These are phyloP conservation scores for Populus euphratica DNA, from an alignment of 345 rosid genomes.

Conservation along the genomic window DNA sequence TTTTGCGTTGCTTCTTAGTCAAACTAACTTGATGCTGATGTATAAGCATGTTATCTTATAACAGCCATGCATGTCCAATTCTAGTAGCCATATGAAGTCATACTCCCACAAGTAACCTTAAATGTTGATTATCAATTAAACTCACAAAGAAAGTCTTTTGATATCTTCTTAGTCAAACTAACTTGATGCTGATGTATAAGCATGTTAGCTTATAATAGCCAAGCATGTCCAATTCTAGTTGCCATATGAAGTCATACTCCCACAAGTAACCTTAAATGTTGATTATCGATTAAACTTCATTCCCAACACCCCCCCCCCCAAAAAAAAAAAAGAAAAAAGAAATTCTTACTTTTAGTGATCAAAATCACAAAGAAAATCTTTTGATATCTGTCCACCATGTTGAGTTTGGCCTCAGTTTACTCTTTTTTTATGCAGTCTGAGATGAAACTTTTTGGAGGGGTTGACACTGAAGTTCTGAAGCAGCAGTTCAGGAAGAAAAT, in stretches of 20 bases:
- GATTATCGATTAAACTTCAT: neutral
- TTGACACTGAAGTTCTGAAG: conserved; percentile 66
- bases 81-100: neutral
- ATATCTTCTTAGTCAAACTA: neutral
- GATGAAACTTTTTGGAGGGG: conserved; percentile 84
- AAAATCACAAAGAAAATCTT: neutral
- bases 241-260: neutral
- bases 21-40: neutral
- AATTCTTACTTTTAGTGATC: neutral
- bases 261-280: neutral
- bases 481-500: conserved; percentile 92
- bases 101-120: neutral
- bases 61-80: neutral
- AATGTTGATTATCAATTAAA: neutral
- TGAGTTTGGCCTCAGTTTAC: neutral
- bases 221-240: neutral
- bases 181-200: neutral
- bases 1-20: neutral
- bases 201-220: neutral
- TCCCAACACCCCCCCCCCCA: neutral
- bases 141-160: too few species aligned
- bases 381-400: conserved; percentile 26
- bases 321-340: too few species aligned
- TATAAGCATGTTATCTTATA: neutral
- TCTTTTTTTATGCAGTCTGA: conserved; percentile 22